phyloP scores from a whole-genome alignment of 352 stramenopile genomes.

The Phytophthora citrophthora region DNA sequence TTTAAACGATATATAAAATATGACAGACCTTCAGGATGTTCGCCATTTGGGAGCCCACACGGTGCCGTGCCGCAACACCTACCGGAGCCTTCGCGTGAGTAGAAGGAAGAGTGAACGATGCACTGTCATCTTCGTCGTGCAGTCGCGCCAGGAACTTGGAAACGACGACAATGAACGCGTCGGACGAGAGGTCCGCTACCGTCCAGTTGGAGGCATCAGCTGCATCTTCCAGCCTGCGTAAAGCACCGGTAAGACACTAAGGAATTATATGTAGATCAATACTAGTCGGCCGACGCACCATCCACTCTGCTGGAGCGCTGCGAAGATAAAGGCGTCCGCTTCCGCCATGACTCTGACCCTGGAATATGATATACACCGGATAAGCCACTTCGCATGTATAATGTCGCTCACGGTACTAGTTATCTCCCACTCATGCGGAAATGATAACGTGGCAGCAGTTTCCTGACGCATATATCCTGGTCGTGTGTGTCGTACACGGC shows the following conservation, averaged over 20 bases:
- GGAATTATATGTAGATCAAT: neutral
- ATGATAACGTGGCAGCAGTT: no score
- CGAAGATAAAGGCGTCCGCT: conserved; percentile 49
- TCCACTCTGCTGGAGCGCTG: conserved; percentile 57
- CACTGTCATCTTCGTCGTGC: conserved; percentile 28
- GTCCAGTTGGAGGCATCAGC: conserved; percentile 15
- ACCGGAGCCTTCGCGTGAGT: conserved; percentile 29
- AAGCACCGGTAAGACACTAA: neutral
- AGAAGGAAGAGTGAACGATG: conserved; percentile 36
- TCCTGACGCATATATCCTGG: no score
- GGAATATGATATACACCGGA: neutral
- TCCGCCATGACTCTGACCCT: conserved; percentile 39
- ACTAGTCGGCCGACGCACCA: conserved; percentile 31
- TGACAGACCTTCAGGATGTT: conserved; percentile 72
- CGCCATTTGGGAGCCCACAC: conserved; percentile 74
- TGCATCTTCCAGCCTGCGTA: conserved; percentile 22
- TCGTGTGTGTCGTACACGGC: no score
- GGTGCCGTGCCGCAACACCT: conserved; percentile 77
- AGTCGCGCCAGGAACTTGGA: conserved; percentile 50
- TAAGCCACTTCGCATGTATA: no score
- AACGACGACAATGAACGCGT: conserved; percentile 55
- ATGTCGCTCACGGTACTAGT: no score
- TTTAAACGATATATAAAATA: conserved; percentile 1
- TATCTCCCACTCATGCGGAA: no score
- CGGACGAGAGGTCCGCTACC: conserved; percentile 45